Percentiles rank a stretch among this genome's conserved stretches.
Conservation (phyloP, 2,329 filamentous ascomycete species). For the Colletotrichum salicis region DNA sequence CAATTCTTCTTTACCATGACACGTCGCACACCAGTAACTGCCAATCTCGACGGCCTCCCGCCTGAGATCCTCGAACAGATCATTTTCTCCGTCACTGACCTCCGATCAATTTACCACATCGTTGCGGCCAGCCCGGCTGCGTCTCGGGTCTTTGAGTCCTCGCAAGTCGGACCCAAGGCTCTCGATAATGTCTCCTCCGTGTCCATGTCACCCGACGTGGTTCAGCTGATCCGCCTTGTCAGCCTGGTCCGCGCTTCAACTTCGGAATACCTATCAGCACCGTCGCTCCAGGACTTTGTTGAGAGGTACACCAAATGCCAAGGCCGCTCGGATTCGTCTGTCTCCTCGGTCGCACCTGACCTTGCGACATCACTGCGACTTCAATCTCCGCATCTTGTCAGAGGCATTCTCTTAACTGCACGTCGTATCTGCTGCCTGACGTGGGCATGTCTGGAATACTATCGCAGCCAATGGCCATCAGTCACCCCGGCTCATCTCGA, state of each 20-base stretch:
- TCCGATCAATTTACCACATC: constrained; percentile 13
- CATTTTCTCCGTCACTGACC: neutral
- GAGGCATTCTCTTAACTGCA: neutral
- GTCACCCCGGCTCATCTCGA: constrained; percentile 2
- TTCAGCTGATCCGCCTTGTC: neutral
- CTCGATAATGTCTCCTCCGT: neutral
- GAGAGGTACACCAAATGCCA: neutral
- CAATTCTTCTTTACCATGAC: neutral
- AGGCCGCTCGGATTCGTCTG: neutral
- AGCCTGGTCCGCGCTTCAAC: constrained; percentile 3
- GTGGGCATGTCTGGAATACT: constrained; percentile 7
- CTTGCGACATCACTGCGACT: neutral
- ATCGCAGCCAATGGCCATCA: constrained; percentile 2
- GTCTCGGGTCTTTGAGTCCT: neutral
- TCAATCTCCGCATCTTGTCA: neutral
- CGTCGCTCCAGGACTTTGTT: constrained; percentile 11
- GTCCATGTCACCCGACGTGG: neutral
- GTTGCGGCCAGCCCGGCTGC: constrained; percentile 1
- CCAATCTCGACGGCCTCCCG: neutral
- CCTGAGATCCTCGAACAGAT: constrained; percentile 10
- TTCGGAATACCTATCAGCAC: neutral
- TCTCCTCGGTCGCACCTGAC: neutral
- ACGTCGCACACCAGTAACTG: neutral
- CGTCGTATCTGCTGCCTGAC: constrained; percentile 13
- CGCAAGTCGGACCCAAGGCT: too few species aligned